Conservation (phyloP, 768 basidiomycete genomes). For the Xanthoconium purpureum region DNA sequence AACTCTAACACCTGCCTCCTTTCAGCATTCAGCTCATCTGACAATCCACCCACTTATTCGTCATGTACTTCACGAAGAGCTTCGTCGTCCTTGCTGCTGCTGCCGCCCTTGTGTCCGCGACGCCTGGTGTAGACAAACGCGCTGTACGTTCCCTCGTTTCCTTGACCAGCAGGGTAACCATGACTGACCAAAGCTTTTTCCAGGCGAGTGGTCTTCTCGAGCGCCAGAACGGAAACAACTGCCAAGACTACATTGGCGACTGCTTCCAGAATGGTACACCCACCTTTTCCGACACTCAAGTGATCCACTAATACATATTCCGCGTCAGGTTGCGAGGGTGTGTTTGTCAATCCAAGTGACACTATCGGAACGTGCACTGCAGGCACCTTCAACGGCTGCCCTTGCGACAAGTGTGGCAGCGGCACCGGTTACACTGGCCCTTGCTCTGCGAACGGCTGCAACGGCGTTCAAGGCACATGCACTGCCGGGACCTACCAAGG, state of each 20-base stretch:
- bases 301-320: background rate
- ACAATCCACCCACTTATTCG: too few species aligned
- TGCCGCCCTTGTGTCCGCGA: too few species aligned
- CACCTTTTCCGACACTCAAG: background rate
- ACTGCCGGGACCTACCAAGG: background rate
- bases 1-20: too few species aligned
- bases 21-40: too few species aligned
- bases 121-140: too few species aligned
- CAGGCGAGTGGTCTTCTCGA: too few species aligned
- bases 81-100: too few species aligned
- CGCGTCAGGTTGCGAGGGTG: background rate
- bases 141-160: too few species aligned
- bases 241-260: background rate
- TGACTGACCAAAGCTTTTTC: too few species aligned
- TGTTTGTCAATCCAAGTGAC: background rate
- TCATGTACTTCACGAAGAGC: too few species aligned
- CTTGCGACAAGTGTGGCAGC: constrained; percentile 2
- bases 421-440: background rate
- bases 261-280: background rate
- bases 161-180: too few species aligned
- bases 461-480: background rate
- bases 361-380: background rate
- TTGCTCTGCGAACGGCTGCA: background rate
- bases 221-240: too few species aligned
- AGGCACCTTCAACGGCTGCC: background rate